Evolutionary conservation across 495 filamentous ascomycete species (phyloP), one percentile per base, ranked within the genome.

Genomic region (Astrocystis sublimbata): DNA sequence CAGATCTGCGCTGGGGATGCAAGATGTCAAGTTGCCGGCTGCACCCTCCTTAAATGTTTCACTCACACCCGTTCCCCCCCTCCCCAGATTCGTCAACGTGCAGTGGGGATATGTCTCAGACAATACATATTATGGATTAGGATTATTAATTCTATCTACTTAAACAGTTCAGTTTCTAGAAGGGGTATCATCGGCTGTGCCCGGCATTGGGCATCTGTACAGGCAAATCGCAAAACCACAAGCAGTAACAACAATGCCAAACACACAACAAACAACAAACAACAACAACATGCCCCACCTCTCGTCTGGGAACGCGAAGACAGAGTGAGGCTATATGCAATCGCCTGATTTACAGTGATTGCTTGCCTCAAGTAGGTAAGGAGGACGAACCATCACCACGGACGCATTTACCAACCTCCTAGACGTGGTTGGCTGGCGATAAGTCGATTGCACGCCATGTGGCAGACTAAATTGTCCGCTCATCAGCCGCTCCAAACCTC

Each of bases 141-240:
- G 59, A 12, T 12, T 54, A 26, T 68, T 53, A 66, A 58, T 67
- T 64, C 53, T 68, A 60, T 53, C 4, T 38, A 38, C n/a, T n/a
- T n/a, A n/a, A 12, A 38, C 6, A n/a, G 30, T 6, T 23, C 13
- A 7, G 30, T 49, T 38, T 49, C 46, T 49, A 49, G 9, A 47
- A 63, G 64, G 68, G 69, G 67, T 71, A 71, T 71, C 66, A 71
- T 71, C 64, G 65, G 65, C 62, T 69, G 63, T 64, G 64, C n/a
- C n/a, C n/a, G n/a, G n/a, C 69, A 33, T 71, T 69, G 66, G 69
- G 64, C 64, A 71, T 28, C 67, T 69, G 58, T 71, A 66, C 66
- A 54, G 50, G 40, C n/a, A 60, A 51, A 46, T 61, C 41, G 24
- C 24, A 24, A 42, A 60, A 40, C 7, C 23, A 38, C 28, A 17